Evolutionary conservation across 441 rosid species (phyloP).

Genomic region (Rhodomyrtus psidioides): DNA sequence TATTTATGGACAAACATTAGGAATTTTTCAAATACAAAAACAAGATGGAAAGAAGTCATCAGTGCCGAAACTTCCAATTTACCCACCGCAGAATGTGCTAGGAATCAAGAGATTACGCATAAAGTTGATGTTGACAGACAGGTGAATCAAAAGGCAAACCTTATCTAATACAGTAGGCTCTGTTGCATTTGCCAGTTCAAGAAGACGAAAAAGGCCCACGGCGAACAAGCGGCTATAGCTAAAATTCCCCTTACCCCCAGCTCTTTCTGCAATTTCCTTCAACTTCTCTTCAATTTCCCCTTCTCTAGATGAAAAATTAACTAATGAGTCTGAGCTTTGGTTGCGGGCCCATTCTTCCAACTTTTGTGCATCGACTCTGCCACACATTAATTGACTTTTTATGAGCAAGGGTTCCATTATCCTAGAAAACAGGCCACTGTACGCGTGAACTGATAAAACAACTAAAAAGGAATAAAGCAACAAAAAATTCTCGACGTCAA

Average conservation of each 20-base stretch:
- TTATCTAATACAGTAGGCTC: constrained; percentile 79
- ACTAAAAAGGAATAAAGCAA: not conserved
- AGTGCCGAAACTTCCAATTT: not conserved
- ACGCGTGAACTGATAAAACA: not conserved
- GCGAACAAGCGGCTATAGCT: constrained; percentile 98
- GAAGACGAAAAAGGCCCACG: constrained; percentile 85
- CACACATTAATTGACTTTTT: not conserved
- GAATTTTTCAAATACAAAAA: not conserved
- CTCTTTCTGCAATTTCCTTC: constrained; percentile 80
- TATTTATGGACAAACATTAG: not conserved
- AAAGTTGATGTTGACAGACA: not conserved
- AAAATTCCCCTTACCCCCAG: constrained; percentile 57
- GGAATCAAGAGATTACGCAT: not conserved
- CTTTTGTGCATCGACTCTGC: constrained; percentile 71
- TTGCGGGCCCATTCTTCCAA: constrained; percentile 88
- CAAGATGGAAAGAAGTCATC: not conserved
- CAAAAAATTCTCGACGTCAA: not conserved
- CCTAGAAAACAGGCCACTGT: not conserved
- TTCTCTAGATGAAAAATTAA: constrained; percentile 64
- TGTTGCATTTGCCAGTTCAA: constrained; percentile 78
- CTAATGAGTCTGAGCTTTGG: constrained; percentile 59
- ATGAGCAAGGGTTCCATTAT: not conserved
- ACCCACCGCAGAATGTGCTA: not conserved
- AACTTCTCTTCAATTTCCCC: constrained; percentile 77
- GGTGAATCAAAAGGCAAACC: constrained; percentile 24